Evolutionary conservation across 1,284 basidiomycete genomes (phyloP).

Genomic region (Vanrija sp.): DNA sequence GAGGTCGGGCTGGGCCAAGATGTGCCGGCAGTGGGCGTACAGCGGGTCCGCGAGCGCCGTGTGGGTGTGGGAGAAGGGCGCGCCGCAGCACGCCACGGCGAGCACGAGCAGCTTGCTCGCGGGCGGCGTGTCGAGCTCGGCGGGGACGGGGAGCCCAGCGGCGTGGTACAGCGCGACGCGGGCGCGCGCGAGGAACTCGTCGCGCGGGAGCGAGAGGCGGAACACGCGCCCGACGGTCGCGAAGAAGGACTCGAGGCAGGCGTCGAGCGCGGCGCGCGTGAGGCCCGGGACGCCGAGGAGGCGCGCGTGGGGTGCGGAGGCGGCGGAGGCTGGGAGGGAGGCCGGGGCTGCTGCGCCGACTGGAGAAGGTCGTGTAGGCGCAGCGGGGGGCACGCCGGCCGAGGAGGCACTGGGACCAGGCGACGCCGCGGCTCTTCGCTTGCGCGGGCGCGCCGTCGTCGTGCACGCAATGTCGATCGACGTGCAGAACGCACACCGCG

Average conservation of each 20-base stretch:
- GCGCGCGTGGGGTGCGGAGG: neutral
- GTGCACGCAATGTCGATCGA: constrained; percentile 8
- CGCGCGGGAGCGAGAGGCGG: neutral
- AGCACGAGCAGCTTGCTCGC: constrained; percentile 8
- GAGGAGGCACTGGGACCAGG: too few relatives aligned
- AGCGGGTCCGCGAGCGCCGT: neutral
- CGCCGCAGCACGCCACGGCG: constrained; percentile 9
- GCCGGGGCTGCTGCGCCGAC: too few relatives aligned
- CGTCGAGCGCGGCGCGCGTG: constrained; percentile 5
- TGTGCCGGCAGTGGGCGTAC: neutral
- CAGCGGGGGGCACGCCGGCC: too few relatives aligned
- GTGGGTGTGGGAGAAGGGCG: neutral
- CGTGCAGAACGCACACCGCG: constrained; percentile 4
- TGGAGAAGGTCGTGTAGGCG: neutral
- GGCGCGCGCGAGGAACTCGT: constrained; percentile 1
- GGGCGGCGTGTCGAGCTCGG: constrained; percentile 4
- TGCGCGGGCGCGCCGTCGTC: neutral
- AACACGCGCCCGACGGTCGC: constrained; percentile 5
- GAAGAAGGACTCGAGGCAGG: constrained; percentile 9
- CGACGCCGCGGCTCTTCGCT: too few relatives aligned
- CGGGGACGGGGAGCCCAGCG: constrained; percentile 4
- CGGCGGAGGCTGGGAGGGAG: neutral
- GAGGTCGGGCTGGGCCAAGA: neutral
- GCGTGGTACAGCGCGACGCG: constrained; percentile 5
- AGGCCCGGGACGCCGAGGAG: constrained; percentile 8